Conservation (phyloP, 73 alveolate species). For the Paramecium tetraurelia region DNA sequence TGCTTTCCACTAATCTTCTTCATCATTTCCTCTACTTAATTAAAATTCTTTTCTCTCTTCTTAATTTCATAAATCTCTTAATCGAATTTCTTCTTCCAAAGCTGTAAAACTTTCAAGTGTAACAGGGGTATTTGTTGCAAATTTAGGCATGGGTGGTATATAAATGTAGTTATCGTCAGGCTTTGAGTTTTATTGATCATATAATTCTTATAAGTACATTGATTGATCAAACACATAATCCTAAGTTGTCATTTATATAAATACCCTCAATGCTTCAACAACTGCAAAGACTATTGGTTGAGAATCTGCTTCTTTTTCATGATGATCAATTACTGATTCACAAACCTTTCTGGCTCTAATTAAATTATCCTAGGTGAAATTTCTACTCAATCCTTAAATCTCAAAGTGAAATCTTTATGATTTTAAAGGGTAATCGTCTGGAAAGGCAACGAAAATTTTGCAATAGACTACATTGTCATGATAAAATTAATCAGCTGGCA, state of each 20-base stretch:
- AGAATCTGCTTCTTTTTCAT: slow-evolving; percentile 12
- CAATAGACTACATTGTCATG: slow-evolving; percentile 35
- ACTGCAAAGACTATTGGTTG: slow-evolving; percentile 36
- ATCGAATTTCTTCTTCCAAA: slow-evolving; percentile 37
- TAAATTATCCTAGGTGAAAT: background rate
- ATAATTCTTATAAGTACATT: background rate
- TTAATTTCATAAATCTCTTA: slow-evolving; percentile 4
- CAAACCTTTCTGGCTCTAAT: background rate
- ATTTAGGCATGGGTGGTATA: slow-evolving; percentile 40
- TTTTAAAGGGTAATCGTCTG: slow-evolving; percentile 13
- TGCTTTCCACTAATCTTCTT: background rate
- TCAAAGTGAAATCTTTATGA: slow-evolving; percentile 21
- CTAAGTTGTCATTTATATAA: background rate
- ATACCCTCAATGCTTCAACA: slow-evolving; percentile 15
- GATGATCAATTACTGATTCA: background rate
- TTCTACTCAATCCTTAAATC: slow-evolving; percentile 9
- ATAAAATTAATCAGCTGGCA: background rate
- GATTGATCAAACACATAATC: background rate
- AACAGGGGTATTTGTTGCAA: background rate
- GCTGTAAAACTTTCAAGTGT: background rate
- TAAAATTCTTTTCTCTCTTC: background rate
- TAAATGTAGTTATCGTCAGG: background rate
- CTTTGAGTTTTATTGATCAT: background rate
- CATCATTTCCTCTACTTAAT: background rate
- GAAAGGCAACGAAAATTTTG: background rate